Percentiles rank a stretch among this genome's conserved stretches.
Conservation (phyloP, 2,329 filamentous ascomycete species). For the Colletotrichum kahawae region DNA sequence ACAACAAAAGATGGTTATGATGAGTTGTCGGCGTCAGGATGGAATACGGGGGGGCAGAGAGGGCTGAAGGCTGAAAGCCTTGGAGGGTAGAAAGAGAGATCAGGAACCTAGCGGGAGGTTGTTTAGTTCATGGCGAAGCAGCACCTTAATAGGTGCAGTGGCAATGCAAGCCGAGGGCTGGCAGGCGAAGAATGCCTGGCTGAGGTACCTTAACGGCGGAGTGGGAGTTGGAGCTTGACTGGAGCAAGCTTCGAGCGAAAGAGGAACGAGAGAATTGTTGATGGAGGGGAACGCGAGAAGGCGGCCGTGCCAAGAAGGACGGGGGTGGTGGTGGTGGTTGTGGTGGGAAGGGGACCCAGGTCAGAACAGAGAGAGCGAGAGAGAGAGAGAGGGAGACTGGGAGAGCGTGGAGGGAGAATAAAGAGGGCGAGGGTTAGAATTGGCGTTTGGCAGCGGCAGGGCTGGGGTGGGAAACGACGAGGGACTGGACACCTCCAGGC, state of each 20-base stretch:
- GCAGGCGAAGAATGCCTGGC: slow-evolving; percentile 3
- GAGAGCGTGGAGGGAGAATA: neutral
- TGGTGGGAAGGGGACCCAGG: neutral
- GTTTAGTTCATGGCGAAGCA: slow-evolving; percentile 20
- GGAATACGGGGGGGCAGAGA: neutral
- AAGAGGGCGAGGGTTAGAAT: slow-evolving; percentile 7
- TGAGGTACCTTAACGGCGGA: neutral
- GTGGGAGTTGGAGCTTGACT: slow-evolving; percentile 1
- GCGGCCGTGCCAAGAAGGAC: neutral
- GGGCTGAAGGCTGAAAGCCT: slow-evolving; percentile 9
- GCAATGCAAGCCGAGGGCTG: neutral
- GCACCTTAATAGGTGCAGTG: slow-evolving; percentile 14
- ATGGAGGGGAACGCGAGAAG: slow-evolving; percentile 1
- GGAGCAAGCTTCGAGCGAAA: slow-evolving; percentile 18
- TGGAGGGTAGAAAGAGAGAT: neutral
- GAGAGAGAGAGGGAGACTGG: neutral
- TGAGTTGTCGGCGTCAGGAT: neutral
- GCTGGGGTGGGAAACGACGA: neutral
- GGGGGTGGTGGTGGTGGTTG: neutral
- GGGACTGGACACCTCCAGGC: neutral
- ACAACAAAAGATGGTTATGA: neutral
- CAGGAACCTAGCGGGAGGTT: neutral
- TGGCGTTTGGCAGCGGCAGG: slow-evolving; percentile 1
- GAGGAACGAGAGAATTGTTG: slow-evolving; percentile 7
- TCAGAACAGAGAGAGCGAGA: neutral